Percentiles rank a stretch among this genome's conserved stretches.
These are phyloP conservation scores for Helotiales sp. DNA, from an alignment of 2,329 filamentous ascomycete species.

Conservation along the genomic window DNA sequence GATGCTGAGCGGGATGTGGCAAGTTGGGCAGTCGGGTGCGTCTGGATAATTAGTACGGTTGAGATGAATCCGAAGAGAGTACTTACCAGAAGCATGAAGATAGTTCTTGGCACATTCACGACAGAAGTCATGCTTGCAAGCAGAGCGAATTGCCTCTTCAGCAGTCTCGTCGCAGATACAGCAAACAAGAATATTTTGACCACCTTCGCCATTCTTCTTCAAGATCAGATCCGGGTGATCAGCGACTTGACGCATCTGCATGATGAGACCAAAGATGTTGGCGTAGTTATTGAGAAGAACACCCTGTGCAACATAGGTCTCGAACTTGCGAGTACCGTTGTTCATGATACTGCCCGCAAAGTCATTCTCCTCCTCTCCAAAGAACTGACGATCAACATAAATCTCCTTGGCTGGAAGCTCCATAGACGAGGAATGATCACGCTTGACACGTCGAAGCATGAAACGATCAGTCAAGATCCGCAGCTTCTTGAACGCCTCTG, in stretches of 20 bases:
- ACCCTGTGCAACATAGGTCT: conserved; percentile 92
- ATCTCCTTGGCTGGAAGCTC: conserved; percentile 95
- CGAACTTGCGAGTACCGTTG: conserved; percentile 83
- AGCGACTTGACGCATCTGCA: conserved; percentile 98
- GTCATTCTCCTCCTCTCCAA: conserved; percentile 93
- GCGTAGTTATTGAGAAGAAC: conserved; percentile 97
- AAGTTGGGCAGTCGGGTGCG: conserved; percentile 77
- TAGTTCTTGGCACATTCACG: conserved; percentile 79
- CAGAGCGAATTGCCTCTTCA: conserved; percentile 89
- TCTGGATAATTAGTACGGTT: conserved; percentile 36
- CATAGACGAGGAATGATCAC: conserved; percentile 91
- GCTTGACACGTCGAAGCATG: conserved; percentile 94
- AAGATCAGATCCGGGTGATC: conserved; percentile 94
- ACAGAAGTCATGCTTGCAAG: conserved; percentile 92
- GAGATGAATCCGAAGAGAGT: conserved; percentile 9
- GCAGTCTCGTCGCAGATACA: conserved; percentile 96
- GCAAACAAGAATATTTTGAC: conserved; percentile 88
- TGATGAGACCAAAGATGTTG: conserved; percentile 98
- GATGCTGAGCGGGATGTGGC: conserved; percentile 86
- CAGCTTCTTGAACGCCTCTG: conserved; percentile 75
- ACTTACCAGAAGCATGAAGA: conserved; percentile 72
- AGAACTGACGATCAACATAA: conserved; percentile 90
- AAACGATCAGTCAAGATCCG: conserved; percentile 88
- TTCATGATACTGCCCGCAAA: conserved; percentile 96
- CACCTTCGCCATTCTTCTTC: conserved; percentile 81